Base-by-base conservation (phyloP, 257 asterid species). In the Solanum corneliomulleri region DNA sequence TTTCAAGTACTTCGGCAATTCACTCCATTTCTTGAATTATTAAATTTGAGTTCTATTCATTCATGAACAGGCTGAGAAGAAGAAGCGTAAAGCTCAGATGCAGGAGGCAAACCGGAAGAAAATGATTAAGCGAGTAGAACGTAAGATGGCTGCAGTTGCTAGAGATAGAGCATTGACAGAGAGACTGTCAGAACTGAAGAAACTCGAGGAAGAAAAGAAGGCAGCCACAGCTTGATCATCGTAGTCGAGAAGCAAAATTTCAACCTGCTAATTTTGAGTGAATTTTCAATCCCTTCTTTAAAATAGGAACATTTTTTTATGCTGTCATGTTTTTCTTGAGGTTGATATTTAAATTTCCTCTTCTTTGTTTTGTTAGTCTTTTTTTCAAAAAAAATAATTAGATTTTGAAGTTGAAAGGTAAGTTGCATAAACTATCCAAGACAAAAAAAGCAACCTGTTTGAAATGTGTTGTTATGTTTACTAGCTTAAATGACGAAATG, bases 141-240 rank as follows among this genome's bases (percentile, higher is more conserved):
- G 97, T 20, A 95, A 95, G 92, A 97, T 97, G 98, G 99, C 99
- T 90, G 94, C 98, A 7, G 98, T 95, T 87, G 99, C 98, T 72
- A 94, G 99, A 89, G 98, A 97, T 14, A 94, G 95, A 88, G 99
- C 97, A n/a, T 97, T 99, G 99, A 91, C 91, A 18, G 94, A 95
- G 91, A 90, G 98, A 91, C 87, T 95, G 87, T 90, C 86, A 10
- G 99, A 95, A 92, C 91, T 97, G 89, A 92, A 95, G 89, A 92
- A 90, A 74, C 93, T 94, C 18, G 99, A 95, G 91, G 96, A 90
- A 92, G 95, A 93, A 93, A 94, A 95, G 93, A 92, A 93, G 90
- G 90, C 89, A 85, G 85, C 94, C 68, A 88, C 29, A 88, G 86
- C 92, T 86, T 95, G 85, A 81, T 49, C 0, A 56, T 56, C 62